Conservation (phyloP, 2,329 filamentous ascomycete species). For the Talaromyces pinophilus region DNA sequence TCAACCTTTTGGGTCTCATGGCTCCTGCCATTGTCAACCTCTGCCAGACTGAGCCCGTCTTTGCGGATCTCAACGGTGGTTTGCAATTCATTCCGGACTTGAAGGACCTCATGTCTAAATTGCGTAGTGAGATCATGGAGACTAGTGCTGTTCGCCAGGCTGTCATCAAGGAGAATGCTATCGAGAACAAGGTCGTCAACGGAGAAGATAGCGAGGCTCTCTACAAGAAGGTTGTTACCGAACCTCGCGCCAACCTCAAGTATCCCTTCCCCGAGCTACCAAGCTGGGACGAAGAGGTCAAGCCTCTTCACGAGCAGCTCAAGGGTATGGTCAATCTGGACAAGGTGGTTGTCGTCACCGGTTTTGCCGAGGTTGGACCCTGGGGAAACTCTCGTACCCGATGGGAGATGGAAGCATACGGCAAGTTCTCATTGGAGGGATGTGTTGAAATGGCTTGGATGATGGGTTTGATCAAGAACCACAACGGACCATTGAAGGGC, state of each 20-base stretch:
- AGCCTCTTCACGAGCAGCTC: slow-evolving; percentile 81
- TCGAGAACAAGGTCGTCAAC: slow-evolving; percentile 97
- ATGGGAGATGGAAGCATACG: slow-evolving; percentile 99
- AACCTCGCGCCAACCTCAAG: slow-evolving; percentile 96
- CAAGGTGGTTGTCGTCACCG: slow-evolving; percentile 95
- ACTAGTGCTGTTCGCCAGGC: slow-evolving; percentile 90
- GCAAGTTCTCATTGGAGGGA: slow-evolving; percentile 94
- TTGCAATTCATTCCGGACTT: slow-evolving; percentile 96
- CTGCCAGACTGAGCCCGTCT: slow-evolving; percentile 93
- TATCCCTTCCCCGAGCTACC: slow-evolving; percentile 91
- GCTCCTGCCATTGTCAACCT: slow-evolving; percentile 89
- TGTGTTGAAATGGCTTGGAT: slow-evolving; percentile 99
- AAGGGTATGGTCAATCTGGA: slow-evolving; percentile 99
- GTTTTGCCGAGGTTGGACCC: slow-evolving; percentile 85
- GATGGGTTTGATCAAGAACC: slow-evolving; percentile 99
- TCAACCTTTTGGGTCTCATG: slow-evolving; percentile 96
- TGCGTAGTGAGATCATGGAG: slow-evolving; percentile 92
- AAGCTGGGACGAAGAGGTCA: slow-evolving; percentile 87
- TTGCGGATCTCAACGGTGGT: slow-evolving; percentile 95
- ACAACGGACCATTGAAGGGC: slow-evolving; percentile 94
- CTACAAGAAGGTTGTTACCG: slow-evolving; percentile 91
- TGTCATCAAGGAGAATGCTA: slow-evolving; percentile 90
- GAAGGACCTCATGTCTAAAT: slow-evolving; percentile 88
- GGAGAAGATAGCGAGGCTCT: slow-evolving; percentile 88
- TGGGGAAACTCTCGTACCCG: slow-evolving; percentile 98